phyloP scores from a whole-genome alignment of 495 filamentous ascomycete genomes.

The Massariosphaeria phaeospora region DNA sequence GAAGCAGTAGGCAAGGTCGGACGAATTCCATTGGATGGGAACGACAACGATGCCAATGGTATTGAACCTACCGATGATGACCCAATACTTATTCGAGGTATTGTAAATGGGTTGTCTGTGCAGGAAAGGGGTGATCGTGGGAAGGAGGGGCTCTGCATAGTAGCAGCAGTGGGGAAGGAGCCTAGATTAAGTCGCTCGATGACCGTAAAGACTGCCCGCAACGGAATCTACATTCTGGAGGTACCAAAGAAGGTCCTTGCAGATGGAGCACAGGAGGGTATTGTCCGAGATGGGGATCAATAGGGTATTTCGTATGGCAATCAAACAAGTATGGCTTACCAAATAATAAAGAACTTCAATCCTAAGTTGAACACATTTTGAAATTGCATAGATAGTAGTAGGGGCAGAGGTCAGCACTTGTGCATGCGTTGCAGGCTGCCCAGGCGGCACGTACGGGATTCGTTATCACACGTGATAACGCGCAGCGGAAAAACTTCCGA shows the following conservation, averaged over 20 bases:
- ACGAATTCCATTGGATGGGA: constrained; percentile 4
- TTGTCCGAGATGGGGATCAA: too few species aligned
- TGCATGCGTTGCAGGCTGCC: too few species aligned
- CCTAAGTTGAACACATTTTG: too few species aligned
- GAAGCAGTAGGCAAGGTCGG: constrained; percentile 62
- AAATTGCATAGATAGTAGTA: too few species aligned
- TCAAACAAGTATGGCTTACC: too few species aligned
- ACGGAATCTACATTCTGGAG: constrained; percentile 75
- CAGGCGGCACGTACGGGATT: too few species aligned
- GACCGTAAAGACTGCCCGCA: constrained; percentile 61
- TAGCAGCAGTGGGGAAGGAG: constrained; percentile 80
- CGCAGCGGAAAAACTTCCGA: too few species aligned
- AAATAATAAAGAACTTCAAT: too few species aligned
- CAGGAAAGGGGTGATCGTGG: constrained; percentile 70
- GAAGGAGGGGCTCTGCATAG: constrained; percentile 70
- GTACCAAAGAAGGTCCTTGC: constrained; percentile 49
- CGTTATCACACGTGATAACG: too few species aligned
- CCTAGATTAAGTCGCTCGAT: constrained; percentile 76
- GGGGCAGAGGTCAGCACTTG: too few species aligned
- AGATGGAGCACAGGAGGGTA: too few species aligned
- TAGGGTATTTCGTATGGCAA: too few species aligned
- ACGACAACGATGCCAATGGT: not conserved
- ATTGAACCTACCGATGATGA: not conserved
- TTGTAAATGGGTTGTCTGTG: constrained; percentile 80
- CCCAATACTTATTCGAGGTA: constrained; percentile 56